A percentile compares a stretch with the other conserved stretches of the same genome.
These are phyloP conservation scores for Lagerstroemia speciosa DNA, from an alignment of 345 rosid species.

Conservation along the genomic window DNA sequence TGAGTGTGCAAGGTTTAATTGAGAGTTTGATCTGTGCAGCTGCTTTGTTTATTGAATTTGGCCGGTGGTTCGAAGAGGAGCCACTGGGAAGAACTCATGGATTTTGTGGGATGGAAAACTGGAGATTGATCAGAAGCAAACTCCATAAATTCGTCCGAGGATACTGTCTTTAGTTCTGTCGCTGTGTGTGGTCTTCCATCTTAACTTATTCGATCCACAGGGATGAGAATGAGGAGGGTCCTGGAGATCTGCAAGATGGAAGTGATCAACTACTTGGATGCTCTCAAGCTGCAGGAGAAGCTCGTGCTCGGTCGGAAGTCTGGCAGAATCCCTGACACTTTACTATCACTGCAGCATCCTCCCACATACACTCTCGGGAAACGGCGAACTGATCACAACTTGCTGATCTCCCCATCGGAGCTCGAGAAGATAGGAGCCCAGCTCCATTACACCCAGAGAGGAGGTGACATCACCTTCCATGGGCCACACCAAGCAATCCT, in stretches of 20 bases:
- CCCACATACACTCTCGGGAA: constrained; percentile 82
- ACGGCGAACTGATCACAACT: constrained; percentile 64
- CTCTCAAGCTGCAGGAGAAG: constrained; percentile 76
- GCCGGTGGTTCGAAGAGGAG: background rate
- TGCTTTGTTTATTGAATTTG: background rate
- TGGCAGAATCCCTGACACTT: constrained; percentile 44
- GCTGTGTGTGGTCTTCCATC: background rate
- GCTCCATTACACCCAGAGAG: constrained; percentile 85
- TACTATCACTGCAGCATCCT: constrained; percentile 76
- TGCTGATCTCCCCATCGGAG: constrained; percentile 54
- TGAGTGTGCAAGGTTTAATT: background rate
- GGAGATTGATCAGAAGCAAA: background rate
- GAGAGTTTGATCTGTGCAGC: background rate
- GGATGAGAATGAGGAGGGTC: constrained; percentile 47
- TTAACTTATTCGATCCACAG: constrained; percentile 12
- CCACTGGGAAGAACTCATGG: background rate
- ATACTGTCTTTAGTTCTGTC: background rate
- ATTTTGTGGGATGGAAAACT: background rate
- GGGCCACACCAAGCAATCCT: constrained; percentile 81
- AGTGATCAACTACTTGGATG: constrained; percentile 54
- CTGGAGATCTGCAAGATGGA: constrained; percentile 78
- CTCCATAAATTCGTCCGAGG: background rate
- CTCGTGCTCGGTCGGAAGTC: constrained; percentile 49
- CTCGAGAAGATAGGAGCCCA: constrained; percentile 64
- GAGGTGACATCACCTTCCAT: constrained; percentile 86